Evolutionary conservation across 345 rosid genomes (phyloP).

Genomic region (Citrus glauca): DNA sequence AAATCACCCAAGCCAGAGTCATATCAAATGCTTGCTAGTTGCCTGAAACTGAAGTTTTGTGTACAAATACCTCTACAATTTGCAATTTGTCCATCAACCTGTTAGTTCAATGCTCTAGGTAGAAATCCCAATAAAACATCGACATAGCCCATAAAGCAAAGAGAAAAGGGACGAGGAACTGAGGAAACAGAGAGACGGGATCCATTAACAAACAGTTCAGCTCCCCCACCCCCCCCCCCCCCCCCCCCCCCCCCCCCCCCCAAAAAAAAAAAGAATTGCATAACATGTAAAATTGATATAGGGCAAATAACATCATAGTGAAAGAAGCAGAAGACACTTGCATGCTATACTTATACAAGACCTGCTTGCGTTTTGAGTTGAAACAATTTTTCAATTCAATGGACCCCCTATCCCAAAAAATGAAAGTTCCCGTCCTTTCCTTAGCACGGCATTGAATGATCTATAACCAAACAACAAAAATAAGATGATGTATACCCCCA

Average conservation of each 20-base stretch:
- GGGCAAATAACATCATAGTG: background rate
- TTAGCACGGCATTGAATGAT: background rate
- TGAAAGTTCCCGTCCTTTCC: background rate
- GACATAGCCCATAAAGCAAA: background rate
- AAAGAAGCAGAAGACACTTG: background rate
- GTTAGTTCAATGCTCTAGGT: background rate
- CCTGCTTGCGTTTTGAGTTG: background rate
- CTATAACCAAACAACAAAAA: background rate
- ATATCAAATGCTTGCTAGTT: background rate
- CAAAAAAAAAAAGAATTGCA: background rate
- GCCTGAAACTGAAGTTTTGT: background rate
- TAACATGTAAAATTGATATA: background rate
- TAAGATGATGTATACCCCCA: background rate
- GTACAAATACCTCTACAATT: background rate
- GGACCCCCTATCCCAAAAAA: background rate
- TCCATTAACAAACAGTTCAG: background rate
- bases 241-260: accelerated
- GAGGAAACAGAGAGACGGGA: background rate
- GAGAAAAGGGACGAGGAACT: background rate
- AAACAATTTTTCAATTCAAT: background rate
- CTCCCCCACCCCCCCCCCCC: no score
- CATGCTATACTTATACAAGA: background rate
- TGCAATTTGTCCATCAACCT: background rate
- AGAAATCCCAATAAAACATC: background rate
- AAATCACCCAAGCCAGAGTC: background rate